Evolutionary conservation across 2,329 filamentous ascomycete species (phyloP), one percentile per base, ranked within the genome.

Genomic region (Penicillium hordei): DNA sequence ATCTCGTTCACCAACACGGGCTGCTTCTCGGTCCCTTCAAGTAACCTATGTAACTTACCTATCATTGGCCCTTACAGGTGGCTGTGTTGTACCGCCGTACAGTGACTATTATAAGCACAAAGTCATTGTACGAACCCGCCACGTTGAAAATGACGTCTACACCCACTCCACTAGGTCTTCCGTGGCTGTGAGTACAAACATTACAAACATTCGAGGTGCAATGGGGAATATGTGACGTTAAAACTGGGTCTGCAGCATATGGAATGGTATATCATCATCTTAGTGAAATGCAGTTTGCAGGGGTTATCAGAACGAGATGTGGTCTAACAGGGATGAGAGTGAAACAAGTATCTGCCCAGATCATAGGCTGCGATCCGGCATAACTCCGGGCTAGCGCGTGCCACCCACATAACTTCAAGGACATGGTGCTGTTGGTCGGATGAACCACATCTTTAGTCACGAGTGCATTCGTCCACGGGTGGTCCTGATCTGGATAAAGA

Each of bases 81-180:
- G 19, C 27, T 49, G 21, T 27, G 23, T 36, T 48, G 46, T 19
- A 38, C 44, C 15, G 12, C 12, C 21, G 19, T 21, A 17, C 27
- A 31, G 31, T 5, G 42, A 13, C n/a, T 45, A 31, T 31, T 31
- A 12, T 21, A 31, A 3, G 5, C 17, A 17, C 2, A 33, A 33
- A 33, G 33, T 21, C 9, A 48, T 23, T 48, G 21, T 48, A 48
- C 21, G 17, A 33, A 33, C 36, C 52, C 52, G 34, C 27, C 44
- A 42, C 52, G 27, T 42, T 48, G 21, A 19, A 27, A 27, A 49
- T 55, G 52, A 55, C 52, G 43, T 55, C 15, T 40, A 19, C 25
- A 29, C 12, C 52, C 44, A 51, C 38, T n/a, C 25, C 9, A 38
- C n/a, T 12, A 33, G 34, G 19, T 33, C 36, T 51, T 34, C 19